Conservation (phyloP, 805 yeast species). For the Debaryomyces maramus region DNA sequence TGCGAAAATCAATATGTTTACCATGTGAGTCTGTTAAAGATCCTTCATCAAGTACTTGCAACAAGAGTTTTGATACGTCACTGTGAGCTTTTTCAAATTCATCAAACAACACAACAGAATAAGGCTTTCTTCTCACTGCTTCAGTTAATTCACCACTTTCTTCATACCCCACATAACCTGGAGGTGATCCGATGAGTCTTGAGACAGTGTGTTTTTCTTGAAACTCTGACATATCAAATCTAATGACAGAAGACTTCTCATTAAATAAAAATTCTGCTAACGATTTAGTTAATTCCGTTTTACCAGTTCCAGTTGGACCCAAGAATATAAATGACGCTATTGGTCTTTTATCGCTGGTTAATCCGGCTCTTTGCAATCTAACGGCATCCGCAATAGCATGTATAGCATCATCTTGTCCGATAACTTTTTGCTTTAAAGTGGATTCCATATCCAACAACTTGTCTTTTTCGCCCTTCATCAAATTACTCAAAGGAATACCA, state of each 20-base stretch:
- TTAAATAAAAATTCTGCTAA: constrained; percentile 90
- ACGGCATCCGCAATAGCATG: constrained; percentile 90
- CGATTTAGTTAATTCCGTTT: constrained; percentile 91
- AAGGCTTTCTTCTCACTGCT: constrained; percentile 93
- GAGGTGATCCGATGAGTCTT: constrained; percentile 94
- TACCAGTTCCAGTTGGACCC: constrained; percentile 99
- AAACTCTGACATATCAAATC: constrained; percentile 98
- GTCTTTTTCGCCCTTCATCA: constrained; percentile 93
- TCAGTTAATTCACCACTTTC: constrained; percentile 96
- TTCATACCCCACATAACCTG: constrained; percentile 96
- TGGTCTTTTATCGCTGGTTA: constrained; percentile 91
- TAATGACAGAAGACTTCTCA: constrained; percentile 78
- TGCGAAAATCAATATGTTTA: constrained; percentile 88
- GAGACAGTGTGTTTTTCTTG: constrained; percentile 93
- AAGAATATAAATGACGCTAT: constrained; percentile 95
- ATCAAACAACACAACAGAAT: constrained; percentile 88
- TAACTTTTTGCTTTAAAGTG: constrained; percentile 71
- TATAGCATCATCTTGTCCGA: constrained; percentile 96
- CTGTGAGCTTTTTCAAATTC: constrained; percentile 97
- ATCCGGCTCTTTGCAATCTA: constrained; percentile 93
- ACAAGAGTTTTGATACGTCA: constrained; percentile 84
- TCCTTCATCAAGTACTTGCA: constrained; percentile 96
- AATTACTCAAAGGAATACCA: constrained; percentile 88
- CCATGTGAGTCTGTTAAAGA: constrained; percentile 94
- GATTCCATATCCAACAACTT: constrained; percentile 85